Base-by-base conservation (phyloP, 2,329 filamentous ascomycete genomes). In the Diaporthe vexans region DNA sequence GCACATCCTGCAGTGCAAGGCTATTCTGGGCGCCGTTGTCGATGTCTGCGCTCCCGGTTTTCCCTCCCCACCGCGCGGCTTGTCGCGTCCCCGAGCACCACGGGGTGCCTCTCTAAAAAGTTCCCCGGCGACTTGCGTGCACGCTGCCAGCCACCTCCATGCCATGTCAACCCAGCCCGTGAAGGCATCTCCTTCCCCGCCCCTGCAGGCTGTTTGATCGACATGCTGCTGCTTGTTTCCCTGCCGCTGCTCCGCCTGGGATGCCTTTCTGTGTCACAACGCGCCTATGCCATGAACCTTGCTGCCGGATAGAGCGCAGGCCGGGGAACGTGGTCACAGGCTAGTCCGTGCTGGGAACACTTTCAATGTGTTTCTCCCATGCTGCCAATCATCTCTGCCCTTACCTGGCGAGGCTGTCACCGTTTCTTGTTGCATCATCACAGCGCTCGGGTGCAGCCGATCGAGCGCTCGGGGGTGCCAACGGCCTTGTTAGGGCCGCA, bases 391-490 rank as follows among this genome's bases (percentile, higher is more conserved):
- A 67, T 26, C 46, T 37, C 5, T 52, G 26, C 46, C 52, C 52
- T 33, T 33, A n/a, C n/a, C 33, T 17, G 46, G 21, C 63, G 63
- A 67, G 63, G 43, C 46, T 52, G 63, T 48, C 33, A 48, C 63
- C 46, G 63, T 67, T 67, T 67, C 43, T 46, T 51, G 29, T 67
- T 67, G 63, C 63, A 67, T 33, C 51, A 35, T 67, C 63, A 67
- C 46, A 29, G 46, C 63, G 63, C 63, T 67, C 63, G 63, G 63
- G 63, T 67, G 63, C 63, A 52, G 46, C 63, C 63, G 63, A 67
- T 67, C 63, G 63, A 37, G 46, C 63, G 43, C 63, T 67, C 63
- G 46, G 46, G 63, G 63, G 37, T 67, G 37, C 33, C 63, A 52
- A 67, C 63, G 63, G 63, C 46, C 63, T 37, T 52, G 46, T 51